Conservation (phyloP, 495 filamentous ascomycete genomes). For the Entonaema liquescens region DNA sequence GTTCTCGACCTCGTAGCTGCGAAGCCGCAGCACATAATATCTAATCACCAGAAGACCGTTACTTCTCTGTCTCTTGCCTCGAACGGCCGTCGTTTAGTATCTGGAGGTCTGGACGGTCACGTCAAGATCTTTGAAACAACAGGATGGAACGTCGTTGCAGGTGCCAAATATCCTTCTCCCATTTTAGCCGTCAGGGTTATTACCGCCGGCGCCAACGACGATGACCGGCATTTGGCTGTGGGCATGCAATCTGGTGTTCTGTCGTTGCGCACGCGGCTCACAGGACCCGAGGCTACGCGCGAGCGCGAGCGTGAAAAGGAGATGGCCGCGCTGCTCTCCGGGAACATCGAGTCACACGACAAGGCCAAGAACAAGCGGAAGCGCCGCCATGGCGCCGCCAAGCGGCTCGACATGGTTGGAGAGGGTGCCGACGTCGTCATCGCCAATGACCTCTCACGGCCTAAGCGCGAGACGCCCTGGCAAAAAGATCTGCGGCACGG, state of each 20-base stretch:
- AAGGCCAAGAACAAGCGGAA: slow-evolving; percentile 72
- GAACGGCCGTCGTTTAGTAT: slow-evolving; percentile 79
- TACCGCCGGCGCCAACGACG: slow-evolving; percentile 68
- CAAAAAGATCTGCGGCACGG: slow-evolving; percentile 81
- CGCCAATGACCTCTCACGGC: slow-evolving; percentile 60
- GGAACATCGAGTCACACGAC: slow-evolving; percentile 73
- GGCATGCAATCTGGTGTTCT: slow-evolving; percentile 93
- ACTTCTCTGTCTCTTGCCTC: slow-evolving; percentile 82
- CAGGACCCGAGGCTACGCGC: slow-evolving; percentile 76
- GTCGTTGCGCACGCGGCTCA: slow-evolving; percentile 84
- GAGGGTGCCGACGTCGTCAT: slow-evolving; percentile 90
- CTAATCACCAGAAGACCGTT: slow-evolving; percentile 97
- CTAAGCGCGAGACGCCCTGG: slow-evolving; percentile 75
- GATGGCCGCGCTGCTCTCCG: slow-evolving; percentile 83
- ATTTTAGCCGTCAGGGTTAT: slow-evolving; percentile 85
- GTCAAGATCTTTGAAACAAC: slow-evolving; percentile 95
- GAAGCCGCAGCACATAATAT: slow-evolving; percentile 82
- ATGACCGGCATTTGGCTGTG: slow-evolving; percentile 88
- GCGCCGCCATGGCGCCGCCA: slow-evolving; percentile 72
- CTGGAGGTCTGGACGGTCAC: slow-evolving; percentile 90
- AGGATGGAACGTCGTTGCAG: slow-evolving; percentile 90
- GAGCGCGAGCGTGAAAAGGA: slow-evolving; percentile 81
- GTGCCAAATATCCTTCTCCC: slow-evolving; percentile 89
- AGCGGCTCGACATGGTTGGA: slow-evolving; percentile 83
- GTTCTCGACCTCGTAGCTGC: slow-evolving; percentile 96